These are phyloP conservation scores for Rhinocladiella similis DNA, from an alignment of 2,329 filamentous ascomycete genomes.

Conservation along the genomic window DNA sequence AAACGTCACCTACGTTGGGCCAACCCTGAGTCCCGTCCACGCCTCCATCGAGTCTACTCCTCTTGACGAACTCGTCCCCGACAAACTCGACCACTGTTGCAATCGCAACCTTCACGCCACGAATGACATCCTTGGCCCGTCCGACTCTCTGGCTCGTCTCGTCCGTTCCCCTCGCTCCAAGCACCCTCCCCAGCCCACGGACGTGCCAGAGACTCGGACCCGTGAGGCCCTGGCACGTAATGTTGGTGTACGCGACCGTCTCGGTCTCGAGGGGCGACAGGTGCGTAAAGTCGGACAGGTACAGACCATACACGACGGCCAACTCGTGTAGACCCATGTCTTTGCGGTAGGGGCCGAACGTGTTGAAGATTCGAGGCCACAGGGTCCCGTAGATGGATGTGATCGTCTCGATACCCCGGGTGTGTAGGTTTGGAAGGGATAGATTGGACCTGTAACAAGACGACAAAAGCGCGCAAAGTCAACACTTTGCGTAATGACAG, in stretches of 20 bases:
- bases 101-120: conserved; percentile 24
- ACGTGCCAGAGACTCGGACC: conserved; percentile 49
- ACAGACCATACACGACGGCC: conserved; percentile 67
- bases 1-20: conserved; percentile 30
- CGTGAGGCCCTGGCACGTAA: conserved; percentile 47
- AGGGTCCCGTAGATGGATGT: conserved; percentile 35
- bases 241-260: conserved; percentile 44
- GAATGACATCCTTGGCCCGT: conserved; percentile 25
- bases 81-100: conserved; percentile 24
- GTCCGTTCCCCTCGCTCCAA: conserved; percentile 27
- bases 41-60: conserved; percentile 22
- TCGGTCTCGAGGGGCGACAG: conserved; percentile 46
- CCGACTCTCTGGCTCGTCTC: conserved; percentile 16
- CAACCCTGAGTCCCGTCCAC: conserved; percentile 14
- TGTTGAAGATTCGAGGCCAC: conserved; percentile 32
- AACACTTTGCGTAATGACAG: too few relatives aligned
- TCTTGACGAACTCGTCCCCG: conserved; percentile 22
- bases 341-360: conserved; percentile 33
- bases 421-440: conserved; percentile 28
- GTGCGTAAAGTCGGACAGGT: conserved; percentile 45
- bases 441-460: conserved; percentile 23
- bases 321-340: conserved; percentile 72
- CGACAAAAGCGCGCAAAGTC: too few relatives aligned
- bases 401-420: conserved; percentile 33
- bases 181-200: conserved; percentile 42